phyloP scores from a whole-genome alignment of 495 filamentous ascomycete genomes.

The Pyrenula aspistea region DNA sequence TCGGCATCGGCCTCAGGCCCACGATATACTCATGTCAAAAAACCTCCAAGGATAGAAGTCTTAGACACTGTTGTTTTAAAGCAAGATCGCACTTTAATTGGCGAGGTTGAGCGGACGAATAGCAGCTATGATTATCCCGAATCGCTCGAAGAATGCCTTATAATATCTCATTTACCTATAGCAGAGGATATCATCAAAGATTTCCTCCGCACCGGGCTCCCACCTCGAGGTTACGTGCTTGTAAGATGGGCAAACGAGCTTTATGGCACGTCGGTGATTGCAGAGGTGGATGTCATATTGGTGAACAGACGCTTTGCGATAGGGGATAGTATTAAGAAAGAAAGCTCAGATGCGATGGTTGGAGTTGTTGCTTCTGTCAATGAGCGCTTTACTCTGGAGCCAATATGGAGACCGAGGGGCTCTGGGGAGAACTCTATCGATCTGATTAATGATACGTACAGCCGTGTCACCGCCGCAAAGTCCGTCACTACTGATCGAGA shows the following conservation, averaged over 20 bases:
- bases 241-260: constrained; percentile 13
- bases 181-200: constrained; percentile 12
- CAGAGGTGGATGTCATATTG: constrained; percentile 28
- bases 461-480: neutral
- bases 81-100: neutral
- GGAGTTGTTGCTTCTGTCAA: constrained; percentile 28
- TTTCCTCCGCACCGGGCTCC: constrained; percentile 20
- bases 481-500: neutral
- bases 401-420: constrained; percentile 15
- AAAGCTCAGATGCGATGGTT: constrained; percentile 20
- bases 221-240: constrained; percentile 26
- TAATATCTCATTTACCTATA: constrained; percentile 6
- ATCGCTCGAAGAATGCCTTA: constrained; percentile 5
- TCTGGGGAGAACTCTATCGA: constrained; percentile 10
- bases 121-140: constrained; percentile 6
- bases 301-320: constrained; percentile 26
- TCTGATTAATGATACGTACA: constrained; percentile 9
- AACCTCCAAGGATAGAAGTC: neutral
- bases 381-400: constrained; percentile 18
- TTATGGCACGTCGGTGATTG: constrained; percentile 21
- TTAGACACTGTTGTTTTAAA: neutral
- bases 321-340: constrained; percentile 33
- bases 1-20: too few species aligned
- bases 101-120: neutral
- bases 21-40: too few species aligned